Evolutionary conservation across 2,329 filamentous ascomycete species (phyloP).

Genomic region (Grosmannia serpens): DNA sequence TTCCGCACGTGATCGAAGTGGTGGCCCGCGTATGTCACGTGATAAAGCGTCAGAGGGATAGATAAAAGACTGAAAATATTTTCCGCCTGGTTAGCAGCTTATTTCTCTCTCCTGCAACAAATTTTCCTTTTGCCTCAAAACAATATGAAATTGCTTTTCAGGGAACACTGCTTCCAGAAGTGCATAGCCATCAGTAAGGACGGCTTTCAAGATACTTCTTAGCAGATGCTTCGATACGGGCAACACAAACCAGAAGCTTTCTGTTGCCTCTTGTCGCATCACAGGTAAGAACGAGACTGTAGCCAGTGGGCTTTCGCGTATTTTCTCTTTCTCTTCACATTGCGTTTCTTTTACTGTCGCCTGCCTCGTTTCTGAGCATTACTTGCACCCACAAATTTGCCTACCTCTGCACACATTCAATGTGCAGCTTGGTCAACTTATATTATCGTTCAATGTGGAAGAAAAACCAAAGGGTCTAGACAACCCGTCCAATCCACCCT

Average conservation of each 20-base stretch:
- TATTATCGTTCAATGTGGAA: slow-evolving; percentile 48
- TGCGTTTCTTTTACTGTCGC: background rate
- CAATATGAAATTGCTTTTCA: background rate
- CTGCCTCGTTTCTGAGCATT: background rate
- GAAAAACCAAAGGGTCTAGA: slow-evolving; percentile 52
- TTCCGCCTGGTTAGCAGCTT: background rate
- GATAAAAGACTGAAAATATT: background rate
- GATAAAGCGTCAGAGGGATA: background rate
- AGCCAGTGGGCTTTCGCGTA: background rate
- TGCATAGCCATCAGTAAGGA: background rate
- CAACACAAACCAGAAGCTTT: background rate
- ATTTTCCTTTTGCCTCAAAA: background rate
- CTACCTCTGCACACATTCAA: slow-evolving; percentile 46
- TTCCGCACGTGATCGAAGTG: background rate
- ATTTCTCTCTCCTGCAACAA: background rate
- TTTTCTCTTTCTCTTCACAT: background rate
- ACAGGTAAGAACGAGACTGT: background rate
- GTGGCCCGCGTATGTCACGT: background rate
- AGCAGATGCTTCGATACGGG: background rate
- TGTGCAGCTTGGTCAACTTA: slow-evolving; percentile 50
- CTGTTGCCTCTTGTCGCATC: background rate
- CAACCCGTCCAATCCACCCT: slow-evolving; percentile 58
- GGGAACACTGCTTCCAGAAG: background rate
- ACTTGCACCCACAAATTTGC: slow-evolving; percentile 32
- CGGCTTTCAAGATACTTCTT: background rate